These are phyloP conservation scores for Meyerozyma guilliermondii DNA, from an alignment of 1,139 yeast species.

Conservation along the genomic window DNA sequence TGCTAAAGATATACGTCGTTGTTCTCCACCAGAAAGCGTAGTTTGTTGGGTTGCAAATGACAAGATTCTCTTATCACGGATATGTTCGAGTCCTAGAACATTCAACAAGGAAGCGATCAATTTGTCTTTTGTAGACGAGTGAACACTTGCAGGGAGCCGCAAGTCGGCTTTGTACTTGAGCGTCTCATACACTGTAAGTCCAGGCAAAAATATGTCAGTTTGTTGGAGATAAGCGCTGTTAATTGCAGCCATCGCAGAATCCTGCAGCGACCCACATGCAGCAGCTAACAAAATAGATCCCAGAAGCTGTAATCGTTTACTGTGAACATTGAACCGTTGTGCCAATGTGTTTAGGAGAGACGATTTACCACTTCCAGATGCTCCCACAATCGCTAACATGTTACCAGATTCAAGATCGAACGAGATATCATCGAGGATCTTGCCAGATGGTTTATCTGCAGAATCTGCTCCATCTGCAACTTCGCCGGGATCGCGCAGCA, in stretches of 20 bases:
- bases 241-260: slow-evolving; percentile 7
- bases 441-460: background rate
- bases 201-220: slow-evolving; percentile 18
- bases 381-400: slow-evolving; percentile 23
- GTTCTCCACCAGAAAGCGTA: slow-evolving; percentile 19
- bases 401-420: slow-evolving; percentile 15
- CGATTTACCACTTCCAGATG: slow-evolving; percentile 23
- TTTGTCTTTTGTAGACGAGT: slow-evolving; percentile 8
- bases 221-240: slow-evolving; percentile 20
- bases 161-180: slow-evolving; percentile 18
- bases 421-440: slow-evolving; percentile 16
- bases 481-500: background rate
- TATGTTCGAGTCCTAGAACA: slow-evolving; percentile 16
- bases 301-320: slow-evolving; percentile 19
- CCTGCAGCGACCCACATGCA: background rate
- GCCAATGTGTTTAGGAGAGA: slow-evolving; percentile 21
- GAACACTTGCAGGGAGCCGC: slow-evolving; percentile 13
- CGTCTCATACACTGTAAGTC: slow-evolving; percentile 19
- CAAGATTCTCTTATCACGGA: slow-evolving; percentile 12
- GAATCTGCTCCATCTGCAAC: background rate
- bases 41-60: slow-evolving; percentile 13
- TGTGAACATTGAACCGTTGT: slow-evolving; percentile 13
- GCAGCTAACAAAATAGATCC: slow-evolving; percentile 41
- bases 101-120: slow-evolving; percentile 14
- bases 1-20: slow-evolving; percentile 18